Evolutionary conservation across 768 basidiomycete species (phyloP).

Genomic region (Suillus bovinus): DNA sequence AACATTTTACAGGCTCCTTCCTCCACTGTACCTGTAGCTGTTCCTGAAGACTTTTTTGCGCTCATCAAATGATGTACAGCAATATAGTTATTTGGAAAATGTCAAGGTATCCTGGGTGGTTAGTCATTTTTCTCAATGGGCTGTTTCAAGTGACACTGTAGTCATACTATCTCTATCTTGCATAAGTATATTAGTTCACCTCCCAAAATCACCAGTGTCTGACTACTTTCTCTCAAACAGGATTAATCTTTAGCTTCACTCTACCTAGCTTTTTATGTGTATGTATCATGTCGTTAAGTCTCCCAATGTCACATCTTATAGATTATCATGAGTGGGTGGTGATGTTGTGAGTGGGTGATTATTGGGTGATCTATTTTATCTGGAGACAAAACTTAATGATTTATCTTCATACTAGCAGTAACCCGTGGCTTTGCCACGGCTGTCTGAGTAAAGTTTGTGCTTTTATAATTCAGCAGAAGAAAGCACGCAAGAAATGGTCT

Average conservation of each 20-base stretch:
- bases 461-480: too few relatives aligned
- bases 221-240: background rate
- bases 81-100: background rate
- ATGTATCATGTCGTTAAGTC: too few relatives aligned
- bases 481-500: too few relatives aligned
- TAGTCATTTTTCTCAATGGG: slow-evolving; percentile 3
- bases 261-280: too few relatives aligned
- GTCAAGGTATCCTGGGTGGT: slow-evolving; percentile 7
- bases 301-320: too few relatives aligned
- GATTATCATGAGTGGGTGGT: too few relatives aligned
- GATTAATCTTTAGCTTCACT: background rate
- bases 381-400: too few relatives aligned
- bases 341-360: too few relatives aligned
- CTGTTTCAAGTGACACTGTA: background rate
- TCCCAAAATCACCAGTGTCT: background rate
- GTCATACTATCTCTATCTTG: slow-evolving; percentile 4
- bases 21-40: background rate
- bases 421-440: too few relatives aligned
- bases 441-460: too few relatives aligned
- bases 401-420: too few relatives aligned
- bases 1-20: background rate
- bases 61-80: background rate
- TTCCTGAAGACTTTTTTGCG: background rate
- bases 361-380: too few relatives aligned
- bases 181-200: background rate